Conservation (phyloP, 305 asterid genomes). For the Nicotiana rustica region DNA sequence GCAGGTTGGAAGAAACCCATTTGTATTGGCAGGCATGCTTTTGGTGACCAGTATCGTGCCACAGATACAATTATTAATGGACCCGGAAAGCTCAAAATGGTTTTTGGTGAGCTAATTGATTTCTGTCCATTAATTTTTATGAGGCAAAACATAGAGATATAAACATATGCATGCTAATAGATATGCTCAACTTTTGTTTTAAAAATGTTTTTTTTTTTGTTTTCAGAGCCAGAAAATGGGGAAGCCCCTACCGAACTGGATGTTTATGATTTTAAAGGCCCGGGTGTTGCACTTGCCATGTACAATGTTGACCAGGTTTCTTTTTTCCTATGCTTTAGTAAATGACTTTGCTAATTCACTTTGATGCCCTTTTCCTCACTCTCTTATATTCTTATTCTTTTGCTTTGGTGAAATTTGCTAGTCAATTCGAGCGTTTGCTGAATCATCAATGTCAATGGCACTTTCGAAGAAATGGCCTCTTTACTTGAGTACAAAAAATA, state of each 20-base stretch:
- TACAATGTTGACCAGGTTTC: conserved; percentile 79
- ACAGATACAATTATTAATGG: conserved; percentile 72
- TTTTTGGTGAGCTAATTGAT: conserved; percentile 67
- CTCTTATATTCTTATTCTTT: conserved; percentile 21
- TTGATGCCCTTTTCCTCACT: conserved; percentile 19
- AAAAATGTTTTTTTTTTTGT: conserved; percentile 28
- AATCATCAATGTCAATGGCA: conserved; percentile 89
- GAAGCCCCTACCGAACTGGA: conserved; percentile 64
- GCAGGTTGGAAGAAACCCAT: conserved; percentile 94
- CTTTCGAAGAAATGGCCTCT: conserved; percentile 88
- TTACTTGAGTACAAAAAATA: conserved; percentile 88
- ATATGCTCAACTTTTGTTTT: background rate
- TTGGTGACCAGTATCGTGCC: conserved; percentile 93
- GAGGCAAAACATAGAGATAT: conserved; percentile 3
- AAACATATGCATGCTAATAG: background rate
- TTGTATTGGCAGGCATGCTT: conserved; percentile 93
- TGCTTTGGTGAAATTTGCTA: conserved; percentile 41
- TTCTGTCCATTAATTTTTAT: background rate
- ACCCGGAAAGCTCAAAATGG: conserved; percentile 88
- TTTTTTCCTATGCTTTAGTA: conserved; percentile 37
- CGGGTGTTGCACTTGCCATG: conserved; percentile 93
- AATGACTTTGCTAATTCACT: conserved; percentile 23
- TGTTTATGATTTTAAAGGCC: conserved; percentile 72
- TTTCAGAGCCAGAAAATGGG: conserved; percentile 75
- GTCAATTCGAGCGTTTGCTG: conserved; percentile 92